Evolutionary conservation across 441 rosid genomes (phyloP), one percentile per base, ranked within the genome.

Genomic region (Populus hybrid): DNA sequence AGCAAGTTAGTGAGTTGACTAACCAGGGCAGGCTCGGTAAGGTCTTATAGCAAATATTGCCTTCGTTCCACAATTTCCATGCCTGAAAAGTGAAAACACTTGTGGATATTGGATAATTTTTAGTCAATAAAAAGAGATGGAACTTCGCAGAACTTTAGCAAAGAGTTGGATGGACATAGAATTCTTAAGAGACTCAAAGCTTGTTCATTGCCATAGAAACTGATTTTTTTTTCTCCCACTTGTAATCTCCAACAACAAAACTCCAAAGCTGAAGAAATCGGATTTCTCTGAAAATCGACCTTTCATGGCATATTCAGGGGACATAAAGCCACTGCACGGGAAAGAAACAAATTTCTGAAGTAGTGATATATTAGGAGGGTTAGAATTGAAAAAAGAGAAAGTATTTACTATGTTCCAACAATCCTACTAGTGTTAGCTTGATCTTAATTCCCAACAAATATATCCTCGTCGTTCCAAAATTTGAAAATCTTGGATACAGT

Each of bases 391-490:
- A 0, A 68, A n/a, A 36, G n/a, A 18, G 24, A 2, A 31, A 8
- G 20, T 21, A 74, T 87, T 85, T 79, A 87, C 92, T 72, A 85
- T n/a, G 90, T 91, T 69, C 93, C 92, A 33, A 89, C 91, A 56
- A 91, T 86, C 74, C 88, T 87, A 68, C 68, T 36, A 10, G 95
- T 90, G 73, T 86, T 89, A 14, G 85, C 91, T 77, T 87, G 84
- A 72, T 82, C 84, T 83, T 88, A 84, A 65, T 87, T 84, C 26
- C 85, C 86, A 0, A 83, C 83, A 68, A 92, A 91, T 20, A 8
- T 36, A 88, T 87, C 64, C 88, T 79, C 0, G 94, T 94, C 84
- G 91, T 63, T 31, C 97, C 93, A 56, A 91, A 92, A 77, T 92
- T 93, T 14, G 93, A 90, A 77, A 92, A 87, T 74, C 90, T 91